Conservation (phyloP, 148 eudicot genomes). For the Linanthus parryae region DNA sequence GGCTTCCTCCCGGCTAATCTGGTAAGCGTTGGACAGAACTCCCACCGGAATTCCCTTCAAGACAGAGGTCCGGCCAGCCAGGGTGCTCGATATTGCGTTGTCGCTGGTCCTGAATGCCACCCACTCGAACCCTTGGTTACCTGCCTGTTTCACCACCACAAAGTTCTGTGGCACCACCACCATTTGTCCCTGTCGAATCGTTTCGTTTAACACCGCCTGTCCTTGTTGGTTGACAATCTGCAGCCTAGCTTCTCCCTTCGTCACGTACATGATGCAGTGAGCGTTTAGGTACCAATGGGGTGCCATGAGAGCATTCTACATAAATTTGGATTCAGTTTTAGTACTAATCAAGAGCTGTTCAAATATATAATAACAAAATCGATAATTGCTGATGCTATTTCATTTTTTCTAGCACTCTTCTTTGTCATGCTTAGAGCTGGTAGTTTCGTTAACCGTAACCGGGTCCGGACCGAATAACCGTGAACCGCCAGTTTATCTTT, state of each 20-base stretch:
- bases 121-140: conserved; percentile 60
- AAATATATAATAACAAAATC: no score
- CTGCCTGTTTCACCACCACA: conserved; percentile 48
- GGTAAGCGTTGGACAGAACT: conserved; percentile 44
- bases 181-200: conserved; percentile 43
- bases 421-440: no score
- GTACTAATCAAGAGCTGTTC: no score
- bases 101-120: conserved; percentile 58
- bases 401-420: no score
- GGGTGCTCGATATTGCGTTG: conserved; percentile 40
- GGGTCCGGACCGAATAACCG: no score
- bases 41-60: conserved; percentile 45
- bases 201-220: conserved; percentile 42
- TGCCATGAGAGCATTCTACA: conserved; percentile 54
- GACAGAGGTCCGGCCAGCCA: conserved; percentile 57
- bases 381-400: no score
- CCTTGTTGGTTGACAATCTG: conserved; percentile 59
- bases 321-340: no score
- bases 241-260: conserved; percentile 39
- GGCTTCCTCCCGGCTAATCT: conserved; percentile 37
- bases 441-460: no score
- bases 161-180: conserved; percentile 69
- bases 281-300: conserved; percentile 61
- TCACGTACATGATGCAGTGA: conserved; percentile 39
- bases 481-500: no score